Percentiles rank a stretch among this genome's conserved stretches.
phyloP scores from a whole-genome alignment of 192 early-diverging fungal species.

The Rhizoclosmatium sp. region DNA sequence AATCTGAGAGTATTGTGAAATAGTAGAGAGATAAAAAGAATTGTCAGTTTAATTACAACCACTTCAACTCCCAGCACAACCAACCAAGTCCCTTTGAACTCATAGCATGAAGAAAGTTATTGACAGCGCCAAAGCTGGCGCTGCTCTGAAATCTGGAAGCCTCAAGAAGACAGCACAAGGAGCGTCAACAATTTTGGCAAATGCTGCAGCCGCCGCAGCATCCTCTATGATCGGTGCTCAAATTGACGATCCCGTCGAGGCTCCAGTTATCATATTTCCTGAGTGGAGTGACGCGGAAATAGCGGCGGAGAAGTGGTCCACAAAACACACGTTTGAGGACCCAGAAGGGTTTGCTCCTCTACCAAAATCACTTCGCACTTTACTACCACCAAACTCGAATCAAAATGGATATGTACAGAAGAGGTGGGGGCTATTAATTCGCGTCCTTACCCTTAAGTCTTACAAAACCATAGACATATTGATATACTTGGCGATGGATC shows the following conservation, averaged over 20 bases:
- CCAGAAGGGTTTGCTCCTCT: conserved; percentile 49
- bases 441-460: background rate
- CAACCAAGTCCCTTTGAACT: too few relatives aligned
- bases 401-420: conserved; percentile 6
- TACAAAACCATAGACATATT: background rate
- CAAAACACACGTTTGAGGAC: conserved; percentile 69
- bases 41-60: background rate
- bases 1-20: too few relatives aligned
- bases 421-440: background rate
- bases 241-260: conserved; percentile 41
- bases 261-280: conserved; percentile 60
- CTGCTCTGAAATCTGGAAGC: conserved; percentile 9
- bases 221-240: background rate
- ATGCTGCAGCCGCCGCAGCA: background rate
- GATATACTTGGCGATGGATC: conserved; percentile 20
- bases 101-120: conserved; percentile 23
- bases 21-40: background rate
- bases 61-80: too few relatives aligned
- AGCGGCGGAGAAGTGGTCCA: conserved; percentile 63
- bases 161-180: conserved; percentile 27
- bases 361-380: conserved; percentile 2
- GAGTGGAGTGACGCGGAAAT: conserved; percentile 68
- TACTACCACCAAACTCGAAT: conserved; percentile 29
- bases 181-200: conserved; percentile 13
- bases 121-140: conserved; percentile 15